Conservation (phyloP, 140 eudicot genomes). For the Oenanthe javanica region DNA sequence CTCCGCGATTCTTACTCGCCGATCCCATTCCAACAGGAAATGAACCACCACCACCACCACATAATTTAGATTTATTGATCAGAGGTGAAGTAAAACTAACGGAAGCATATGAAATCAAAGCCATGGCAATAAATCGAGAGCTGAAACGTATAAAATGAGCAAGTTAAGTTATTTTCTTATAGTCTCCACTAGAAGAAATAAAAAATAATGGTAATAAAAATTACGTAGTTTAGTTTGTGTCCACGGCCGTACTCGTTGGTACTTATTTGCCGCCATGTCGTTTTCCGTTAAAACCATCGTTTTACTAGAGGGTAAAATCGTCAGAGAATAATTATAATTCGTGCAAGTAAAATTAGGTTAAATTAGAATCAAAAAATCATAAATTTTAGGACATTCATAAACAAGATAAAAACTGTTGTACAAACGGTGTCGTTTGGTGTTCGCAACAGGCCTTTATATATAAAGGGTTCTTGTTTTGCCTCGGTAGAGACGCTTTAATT, state of each 20-base stretch:
- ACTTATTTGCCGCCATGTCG: slow-evolving; percentile 67
- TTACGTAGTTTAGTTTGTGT: slow-evolving; percentile 18
- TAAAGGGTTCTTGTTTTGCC: not conserved
- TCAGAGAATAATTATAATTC: too few relatives aligned
- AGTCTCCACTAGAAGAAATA: not conserved
- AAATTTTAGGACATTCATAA: too few relatives aligned
- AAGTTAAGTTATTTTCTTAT: not conserved
- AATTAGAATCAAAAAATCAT: too few relatives aligned
- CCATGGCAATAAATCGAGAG: slow-evolving; percentile 29
- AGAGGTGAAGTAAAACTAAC: slow-evolving; percentile 23
- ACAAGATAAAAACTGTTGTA: too few relatives aligned
- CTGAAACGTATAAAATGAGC: not conserved
- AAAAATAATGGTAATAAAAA: too few relatives aligned
- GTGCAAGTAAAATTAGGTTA: too few relatives aligned
- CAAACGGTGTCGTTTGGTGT: not conserved
- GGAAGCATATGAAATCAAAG: slow-evolving; percentile 36
- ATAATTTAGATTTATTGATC: slow-evolving; percentile 12
- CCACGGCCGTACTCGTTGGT: slow-evolving; percentile 46
- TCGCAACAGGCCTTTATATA: too few relatives aligned
- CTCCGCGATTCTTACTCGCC: slow-evolving; percentile 19
- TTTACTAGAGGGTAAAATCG: too few relatives aligned
- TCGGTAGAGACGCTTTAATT: not conserved
- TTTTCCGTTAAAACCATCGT: slow-evolving; percentile 32
- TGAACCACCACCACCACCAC: slow-evolving; percentile 3
- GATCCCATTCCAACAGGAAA: slow-evolving; percentile 23